A percentile compares a stretch with the other conserved stretches of the same genome.
Conservation (phyloP, 1,284 basidiomycete species). For the Moesziomyces antarcticus region DNA sequence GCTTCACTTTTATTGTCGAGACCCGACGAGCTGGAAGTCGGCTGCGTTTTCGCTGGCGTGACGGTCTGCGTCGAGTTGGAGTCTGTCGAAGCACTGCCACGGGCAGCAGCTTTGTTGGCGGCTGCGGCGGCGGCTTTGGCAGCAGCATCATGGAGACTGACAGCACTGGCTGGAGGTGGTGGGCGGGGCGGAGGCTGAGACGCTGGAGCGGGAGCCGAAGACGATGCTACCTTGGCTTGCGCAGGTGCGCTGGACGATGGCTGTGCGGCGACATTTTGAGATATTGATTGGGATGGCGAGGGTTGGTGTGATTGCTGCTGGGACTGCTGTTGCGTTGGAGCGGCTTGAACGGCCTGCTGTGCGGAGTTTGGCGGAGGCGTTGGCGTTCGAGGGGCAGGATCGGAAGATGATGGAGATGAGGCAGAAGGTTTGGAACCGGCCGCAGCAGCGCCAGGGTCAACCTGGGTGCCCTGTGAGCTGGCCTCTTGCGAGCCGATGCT, state of each 20-base stretch:
- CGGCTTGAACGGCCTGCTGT: not conserved
- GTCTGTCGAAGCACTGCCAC: not conserved
- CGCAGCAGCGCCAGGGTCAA: slow-evolving; percentile 46
- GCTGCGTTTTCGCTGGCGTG: not conserved
- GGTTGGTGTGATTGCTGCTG: slow-evolving; percentile 14
- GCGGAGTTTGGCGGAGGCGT: slow-evolving; percentile 15
- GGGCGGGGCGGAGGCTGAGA: slow-evolving; percentile 11
- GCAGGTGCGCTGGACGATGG: not conserved
- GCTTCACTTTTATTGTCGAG: slow-evolving; percentile 3
- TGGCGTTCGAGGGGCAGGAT: slow-evolving; percentile 9
- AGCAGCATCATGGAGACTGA: slow-evolving; percentile 33
- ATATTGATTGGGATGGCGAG: slow-evolving; percentile 1
- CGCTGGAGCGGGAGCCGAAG: not conserved
- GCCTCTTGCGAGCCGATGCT: slow-evolving; percentile 36
- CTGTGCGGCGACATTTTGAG: not conserved
- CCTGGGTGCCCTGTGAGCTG: slow-evolving; percentile 50
- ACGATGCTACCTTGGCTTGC: not conserved
- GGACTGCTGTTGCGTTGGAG: slow-evolving; percentile 22
- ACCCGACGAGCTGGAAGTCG: not conserved
- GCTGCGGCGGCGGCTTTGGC: slow-evolving; percentile 28
- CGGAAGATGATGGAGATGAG: slow-evolving; percentile 4
- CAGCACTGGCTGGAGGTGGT: slow-evolving; percentile 32
- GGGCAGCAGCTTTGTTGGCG: slow-evolving; percentile 13
- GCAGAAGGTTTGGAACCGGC: slow-evolving; percentile 34
- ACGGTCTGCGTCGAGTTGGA: not conserved